Percentiles rank a stretch among this genome's conserved stretches.
phyloP scores from a whole-genome alignment of 345 rosid species.

The Dovyalis caffra region DNA sequence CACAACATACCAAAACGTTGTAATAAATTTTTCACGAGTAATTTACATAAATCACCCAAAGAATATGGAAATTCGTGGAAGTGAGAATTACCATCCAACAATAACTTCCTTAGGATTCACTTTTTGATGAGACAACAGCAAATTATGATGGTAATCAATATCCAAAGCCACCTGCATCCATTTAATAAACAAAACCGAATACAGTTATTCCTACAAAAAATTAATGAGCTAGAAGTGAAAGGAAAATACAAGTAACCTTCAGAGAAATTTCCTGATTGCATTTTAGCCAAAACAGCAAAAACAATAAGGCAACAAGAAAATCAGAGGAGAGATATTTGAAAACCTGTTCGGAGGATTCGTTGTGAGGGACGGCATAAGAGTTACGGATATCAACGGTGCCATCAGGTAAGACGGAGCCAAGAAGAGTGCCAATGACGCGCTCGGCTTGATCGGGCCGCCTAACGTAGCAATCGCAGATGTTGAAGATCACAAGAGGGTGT shows the following conservation, averaged over 20 bases:
- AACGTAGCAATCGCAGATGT: conserved; percentile 91
- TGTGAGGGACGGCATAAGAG: conserved; percentile 96
- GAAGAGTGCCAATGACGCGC: conserved; percentile 94
- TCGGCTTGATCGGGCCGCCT: conserved; percentile 92
- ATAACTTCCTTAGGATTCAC: conserved; percentile 94
- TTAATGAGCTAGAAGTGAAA: not conserved
- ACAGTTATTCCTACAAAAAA: not conserved
- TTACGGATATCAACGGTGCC: conserved; percentile 94
- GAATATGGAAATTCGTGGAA: not conserved
- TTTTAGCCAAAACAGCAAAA: not conserved
- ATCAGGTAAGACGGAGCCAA: conserved; percentile 78
- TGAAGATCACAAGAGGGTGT: conserved; percentile 87
- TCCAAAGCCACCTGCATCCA: conserved; percentile 83
- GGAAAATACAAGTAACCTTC: not conserved
- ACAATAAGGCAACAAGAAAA: not conserved
- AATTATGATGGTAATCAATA: conserved; percentile 91
- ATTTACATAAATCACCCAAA: not conserved
- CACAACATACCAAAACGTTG: not conserved
- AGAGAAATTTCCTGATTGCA: not conserved
- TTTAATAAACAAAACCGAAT: not conserved
- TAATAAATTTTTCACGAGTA: not conserved
- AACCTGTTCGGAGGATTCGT: conserved; percentile 88
- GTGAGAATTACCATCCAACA: conserved; percentile 80
- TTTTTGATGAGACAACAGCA: conserved; percentile 80
- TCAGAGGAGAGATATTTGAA: not conserved